phyloP scores from a whole-genome alignment of 2,329 filamentous ascomycete species.

The Fusarium caatingaense region DNA sequence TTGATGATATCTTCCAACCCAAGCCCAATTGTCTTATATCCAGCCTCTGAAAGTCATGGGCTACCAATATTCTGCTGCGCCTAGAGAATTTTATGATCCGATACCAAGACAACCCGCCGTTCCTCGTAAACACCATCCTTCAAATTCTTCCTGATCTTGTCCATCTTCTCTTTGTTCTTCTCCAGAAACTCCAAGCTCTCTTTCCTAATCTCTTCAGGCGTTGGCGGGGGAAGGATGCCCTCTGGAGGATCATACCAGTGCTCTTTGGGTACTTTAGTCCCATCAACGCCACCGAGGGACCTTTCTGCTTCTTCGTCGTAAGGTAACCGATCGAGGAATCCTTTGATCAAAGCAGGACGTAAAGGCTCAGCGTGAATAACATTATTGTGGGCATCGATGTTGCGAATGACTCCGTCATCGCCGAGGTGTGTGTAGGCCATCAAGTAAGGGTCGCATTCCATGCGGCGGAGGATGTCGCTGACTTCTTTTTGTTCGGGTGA shows the following conservation, averaged over 20 bases:
- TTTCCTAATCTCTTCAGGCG: background rate
- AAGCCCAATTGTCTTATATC: too few relatives aligned
- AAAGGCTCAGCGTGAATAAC: background rate
- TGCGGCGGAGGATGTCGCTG: conserved; percentile 3
- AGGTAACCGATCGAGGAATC: background rate
- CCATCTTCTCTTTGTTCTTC: background rate
- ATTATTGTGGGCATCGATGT: conserved; percentile 4
- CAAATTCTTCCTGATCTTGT: accelerated
- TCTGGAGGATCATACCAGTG: background rate
- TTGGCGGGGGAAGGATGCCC: background rate
- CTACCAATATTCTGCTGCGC: too few relatives aligned
- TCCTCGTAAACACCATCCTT: background rate
- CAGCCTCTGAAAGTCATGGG: too few relatives aligned
- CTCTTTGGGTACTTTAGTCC: background rate
- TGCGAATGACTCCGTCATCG: background rate
- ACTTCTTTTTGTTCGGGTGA: background rate
- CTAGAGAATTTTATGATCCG: background rate
- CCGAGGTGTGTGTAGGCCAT: conserved; percentile 4
- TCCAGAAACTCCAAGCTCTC: background rate
- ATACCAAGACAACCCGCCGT: background rate
- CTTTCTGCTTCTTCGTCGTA: background rate
- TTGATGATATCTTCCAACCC: too few relatives aligned
- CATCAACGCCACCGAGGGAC: background rate
- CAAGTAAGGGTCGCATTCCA: background rate
- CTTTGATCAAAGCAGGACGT: background rate